Percentiles rank a stretch among this genome's conserved stretches.
These are phyloP conservation scores for Yamadazyma songkhlaensis DNA, from an alignment of 1,139 yeast genomes.

Conservation along the genomic window DNA sequence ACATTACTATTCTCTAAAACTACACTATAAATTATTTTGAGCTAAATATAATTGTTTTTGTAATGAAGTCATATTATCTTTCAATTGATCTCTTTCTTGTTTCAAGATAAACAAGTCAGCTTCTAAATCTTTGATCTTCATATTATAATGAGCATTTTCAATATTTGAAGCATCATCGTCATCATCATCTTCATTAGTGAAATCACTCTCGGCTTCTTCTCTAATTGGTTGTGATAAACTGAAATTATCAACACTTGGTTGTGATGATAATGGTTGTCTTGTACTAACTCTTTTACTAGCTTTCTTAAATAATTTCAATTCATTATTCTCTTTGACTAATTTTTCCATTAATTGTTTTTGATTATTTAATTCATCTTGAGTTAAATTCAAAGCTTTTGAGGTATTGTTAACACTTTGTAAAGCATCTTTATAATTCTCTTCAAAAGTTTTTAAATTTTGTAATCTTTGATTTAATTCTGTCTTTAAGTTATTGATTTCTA, in stretches of 20 bases:
- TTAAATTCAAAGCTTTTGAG: conserved; percentile 67
- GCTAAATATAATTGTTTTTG: conserved; percentile 51
- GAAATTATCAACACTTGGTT: conserved; percentile 14
- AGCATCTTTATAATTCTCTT: conserved; percentile 66
- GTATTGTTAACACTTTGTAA: conserved; percentile 71
- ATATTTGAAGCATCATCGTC: conserved; percentile 50
- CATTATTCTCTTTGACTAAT: conserved; percentile 66
- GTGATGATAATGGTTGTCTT: conserved; percentile 18
- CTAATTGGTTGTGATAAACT: conserved; percentile 11
- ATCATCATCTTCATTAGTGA: conserved; percentile 9
- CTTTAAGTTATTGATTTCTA: conserved; percentile 35
- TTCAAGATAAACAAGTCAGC: conserved; percentile 79
- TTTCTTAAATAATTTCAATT: conserved; percentile 54
- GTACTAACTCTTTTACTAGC: conserved; percentile 35
- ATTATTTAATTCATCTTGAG: conserved; percentile 67
- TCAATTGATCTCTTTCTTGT: conserved; percentile 81
- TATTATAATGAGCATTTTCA: conserved; percentile 64
- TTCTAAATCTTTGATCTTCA: conserved; percentile 77
- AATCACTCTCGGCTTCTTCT: conserved; percentile 13
- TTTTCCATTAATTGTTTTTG: conserved; percentile 56
- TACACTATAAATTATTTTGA: conserved; percentile 1
- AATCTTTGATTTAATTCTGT: conserved; percentile 31
- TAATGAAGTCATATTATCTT: conserved; percentile 56
- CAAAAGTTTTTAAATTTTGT: conserved; percentile 37
- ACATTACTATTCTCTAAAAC: neutral